These are phyloP conservation scores for Euphorbia peplus DNA, from an alignment of 345 rosid species.

Conservation along the genomic window DNA sequence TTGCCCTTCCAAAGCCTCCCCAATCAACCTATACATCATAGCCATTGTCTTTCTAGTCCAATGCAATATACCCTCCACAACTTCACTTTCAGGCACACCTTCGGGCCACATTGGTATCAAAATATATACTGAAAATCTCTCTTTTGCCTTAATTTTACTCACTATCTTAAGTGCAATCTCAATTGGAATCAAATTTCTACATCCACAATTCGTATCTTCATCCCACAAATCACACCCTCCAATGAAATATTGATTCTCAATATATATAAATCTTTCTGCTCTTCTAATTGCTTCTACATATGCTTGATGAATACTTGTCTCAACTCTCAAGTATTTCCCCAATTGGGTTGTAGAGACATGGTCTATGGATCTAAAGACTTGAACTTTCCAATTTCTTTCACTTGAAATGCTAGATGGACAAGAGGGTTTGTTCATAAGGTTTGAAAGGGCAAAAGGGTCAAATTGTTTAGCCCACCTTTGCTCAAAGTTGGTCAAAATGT, in stretches of 20 bases:
- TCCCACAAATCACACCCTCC: constrained; percentile 82
- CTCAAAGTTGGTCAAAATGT: constrained; percentile 66
- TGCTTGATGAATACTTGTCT: constrained; percentile 76
- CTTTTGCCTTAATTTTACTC: constrained; percentile 49
- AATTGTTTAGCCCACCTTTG: constrained; percentile 83
- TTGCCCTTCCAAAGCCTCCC: constrained; percentile 65
- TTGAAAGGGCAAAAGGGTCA: constrained; percentile 46
- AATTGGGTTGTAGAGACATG: constrained; percentile 51
- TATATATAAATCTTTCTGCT: constrained; percentile 75
- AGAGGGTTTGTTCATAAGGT: constrained; percentile 31
- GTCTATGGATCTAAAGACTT: constrained; percentile 75
- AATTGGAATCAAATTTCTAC: constrained; percentile 73
- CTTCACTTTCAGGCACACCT: constrained; percentile 73
- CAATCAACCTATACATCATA: constrained; percentile 75
- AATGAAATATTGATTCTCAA: constrained; percentile 86
- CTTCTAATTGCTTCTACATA: constrained; percentile 70
- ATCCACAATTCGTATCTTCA: constrained; percentile 54
- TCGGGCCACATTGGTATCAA: constrained; percentile 98
- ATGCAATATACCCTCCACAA: constrained; percentile 84
- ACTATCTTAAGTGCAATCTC: constrained; percentile 76
- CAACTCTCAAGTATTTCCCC: constrained; percentile 43
- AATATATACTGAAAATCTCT: constrained; percentile 75
- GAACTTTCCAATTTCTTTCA: constrained; percentile 65
- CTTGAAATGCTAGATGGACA: constrained; percentile 24
- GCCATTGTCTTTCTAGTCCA: constrained; percentile 83